Evolutionary conservation across 2,329 filamentous ascomycete species (phyloP).

Genomic region (Xylaria sp.): DNA sequence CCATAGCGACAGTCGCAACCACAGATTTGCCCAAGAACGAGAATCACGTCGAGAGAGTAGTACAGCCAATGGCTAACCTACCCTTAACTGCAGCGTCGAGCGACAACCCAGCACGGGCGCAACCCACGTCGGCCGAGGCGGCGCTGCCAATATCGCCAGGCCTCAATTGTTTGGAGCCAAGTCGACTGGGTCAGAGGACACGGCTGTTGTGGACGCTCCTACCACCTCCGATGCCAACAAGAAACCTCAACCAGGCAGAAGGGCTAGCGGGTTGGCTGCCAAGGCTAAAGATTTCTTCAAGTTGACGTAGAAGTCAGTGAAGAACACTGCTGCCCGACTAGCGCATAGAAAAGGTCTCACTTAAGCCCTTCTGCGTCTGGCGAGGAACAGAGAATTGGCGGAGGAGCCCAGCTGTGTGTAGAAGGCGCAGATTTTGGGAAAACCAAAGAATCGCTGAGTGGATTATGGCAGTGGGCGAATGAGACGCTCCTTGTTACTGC

Average conservation of each 20-base stretch:
- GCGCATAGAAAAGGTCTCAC: not conserved
- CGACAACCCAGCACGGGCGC: constrained; percentile 67
- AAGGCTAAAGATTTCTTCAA: constrained; percentile 63
- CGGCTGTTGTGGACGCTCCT: constrained; percentile 3
- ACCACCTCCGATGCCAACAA: constrained; percentile 47
- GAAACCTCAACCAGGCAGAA: constrained; percentile 20
- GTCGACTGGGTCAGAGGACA: constrained; percentile 5
- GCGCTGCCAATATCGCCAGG: constrained; percentile 76
- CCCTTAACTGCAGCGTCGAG: constrained; percentile 54
- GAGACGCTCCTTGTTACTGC: not conserved
- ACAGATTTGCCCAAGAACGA: not conserved
- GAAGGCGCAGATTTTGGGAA: not conserved
- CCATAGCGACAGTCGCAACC: not conserved
- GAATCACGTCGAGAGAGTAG: not conserved
- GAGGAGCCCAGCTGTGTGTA: not conserved
- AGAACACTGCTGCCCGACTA: constrained; percentile 13
- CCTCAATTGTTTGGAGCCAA: constrained; percentile 34
- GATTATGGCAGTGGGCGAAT: not conserved
- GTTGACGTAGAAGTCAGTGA: constrained; percentile 52
- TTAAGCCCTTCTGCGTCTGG: constrained; percentile 5
- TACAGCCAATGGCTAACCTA: constrained; percentile 3
- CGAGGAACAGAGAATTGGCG: not conserved
- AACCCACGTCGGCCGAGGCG: constrained; percentile 77
- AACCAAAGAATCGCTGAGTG: not conserved
- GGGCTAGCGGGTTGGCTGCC: constrained; percentile 47